Conservation (phyloP, 2,329 filamentous ascomycete species). For the Penicillium sp. region DNA sequence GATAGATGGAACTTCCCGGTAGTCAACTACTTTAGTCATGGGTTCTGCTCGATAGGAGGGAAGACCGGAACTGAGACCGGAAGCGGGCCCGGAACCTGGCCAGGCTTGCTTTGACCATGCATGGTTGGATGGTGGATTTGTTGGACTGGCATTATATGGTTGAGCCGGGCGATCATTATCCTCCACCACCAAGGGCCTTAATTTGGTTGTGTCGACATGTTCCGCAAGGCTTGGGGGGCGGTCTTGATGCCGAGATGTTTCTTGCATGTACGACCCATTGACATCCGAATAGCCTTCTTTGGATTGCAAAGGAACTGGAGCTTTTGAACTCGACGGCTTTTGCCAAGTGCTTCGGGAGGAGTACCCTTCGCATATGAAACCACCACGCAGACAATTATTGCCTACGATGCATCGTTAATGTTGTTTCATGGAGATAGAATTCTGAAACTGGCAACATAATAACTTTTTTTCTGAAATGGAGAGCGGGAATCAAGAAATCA, state of each 20-base stretch:
- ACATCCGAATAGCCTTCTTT: slow-evolving; percentile 60
- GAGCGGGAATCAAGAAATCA: background rate
- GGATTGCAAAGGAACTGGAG: slow-evolving; percentile 72
- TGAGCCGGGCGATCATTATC: slow-evolving; percentile 40
- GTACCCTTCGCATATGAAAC: slow-evolving; percentile 89
- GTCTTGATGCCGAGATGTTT: slow-evolving; percentile 40
- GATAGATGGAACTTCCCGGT: slow-evolving; percentile 40
- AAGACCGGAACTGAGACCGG: slow-evolving; percentile 26
- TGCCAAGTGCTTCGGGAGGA: slow-evolving; percentile 73
- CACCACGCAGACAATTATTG: slow-evolving; percentile 84
- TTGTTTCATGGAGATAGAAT: background rate
- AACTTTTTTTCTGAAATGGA: background rate
- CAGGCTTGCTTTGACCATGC: slow-evolving; percentile 43
- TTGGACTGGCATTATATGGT: slow-evolving; percentile 43
- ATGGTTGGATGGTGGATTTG: slow-evolving; percentile 31
- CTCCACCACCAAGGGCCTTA: slow-evolving; percentile 46
- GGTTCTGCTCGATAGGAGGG: slow-evolving; percentile 39
- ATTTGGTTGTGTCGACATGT: slow-evolving; percentile 45
- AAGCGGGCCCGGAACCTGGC: slow-evolving; percentile 21
- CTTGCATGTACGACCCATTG: slow-evolving; percentile 38
- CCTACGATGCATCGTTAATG: slow-evolving; percentile 48
- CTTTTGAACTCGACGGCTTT: slow-evolving; percentile 67
- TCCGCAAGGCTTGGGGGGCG: slow-evolving; percentile 34
- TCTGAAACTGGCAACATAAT: slow-evolving; percentile 10
- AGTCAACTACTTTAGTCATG: slow-evolving; percentile 37